Evolutionary conservation across 169 alveolate genomes (phyloP), one percentile per base, ranked within the genome.

Genomic region (Plasmodium relictum): DNA sequence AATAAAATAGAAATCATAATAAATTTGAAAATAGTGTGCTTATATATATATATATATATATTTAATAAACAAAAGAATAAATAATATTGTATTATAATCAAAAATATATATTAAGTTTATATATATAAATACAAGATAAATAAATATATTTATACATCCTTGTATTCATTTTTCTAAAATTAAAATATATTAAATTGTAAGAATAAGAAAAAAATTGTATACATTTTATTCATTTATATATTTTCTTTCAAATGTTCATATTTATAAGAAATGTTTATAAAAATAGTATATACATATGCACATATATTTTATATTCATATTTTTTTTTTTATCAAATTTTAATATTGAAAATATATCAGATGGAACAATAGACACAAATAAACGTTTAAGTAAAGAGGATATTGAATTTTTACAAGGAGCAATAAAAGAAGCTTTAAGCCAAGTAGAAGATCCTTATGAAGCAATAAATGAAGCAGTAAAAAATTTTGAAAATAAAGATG

Each of bases 371-470:
- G 91, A 83, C 37, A 83, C 91, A 62, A 83, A 69, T 54, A 83
- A 83, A 39, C 73, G 91, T 63, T 48, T 83, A 26, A 83, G 86
- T 50, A 52, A 66, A 65, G 91, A 83, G 18, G 91, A 83, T 62
- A 83, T 83, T 12, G 91, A 83, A 48, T 83, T 83, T 62, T 72
- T 83, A n/a, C 91, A 83, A 62, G 91, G 91, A 16, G 91, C 91
- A 45, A 83, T 83, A 69, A 83, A 83, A 61, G 91, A 83, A 1
- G 80, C 86, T 8, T 72, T 83, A 44, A 83, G 91, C 37, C 80
- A 83, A 83, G 73, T 83, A 61, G 91, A 83, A 71, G 91, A 83
- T 41, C 91, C 91, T 12, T 83, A 83, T 62, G 91, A 83, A 83
- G 91, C 91, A 20, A 83, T 83, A 69, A 59, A 70, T 61, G 91